Evolutionary conservation across 768 basidiomycete genomes (phyloP), one percentile per base, ranked within the genome.

Genomic region (Tremella fuciformis): DNA sequence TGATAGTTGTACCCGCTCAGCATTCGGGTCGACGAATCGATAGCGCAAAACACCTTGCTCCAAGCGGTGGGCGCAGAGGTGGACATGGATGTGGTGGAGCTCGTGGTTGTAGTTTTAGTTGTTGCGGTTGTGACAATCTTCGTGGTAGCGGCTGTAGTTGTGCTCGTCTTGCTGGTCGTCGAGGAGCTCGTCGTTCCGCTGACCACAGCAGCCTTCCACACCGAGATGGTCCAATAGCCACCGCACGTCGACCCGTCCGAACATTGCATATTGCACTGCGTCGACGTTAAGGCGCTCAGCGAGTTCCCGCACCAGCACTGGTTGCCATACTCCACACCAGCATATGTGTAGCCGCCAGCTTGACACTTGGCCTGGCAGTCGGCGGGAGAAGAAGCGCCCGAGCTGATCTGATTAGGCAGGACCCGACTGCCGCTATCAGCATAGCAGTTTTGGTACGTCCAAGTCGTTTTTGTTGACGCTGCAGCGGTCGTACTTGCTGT

Each of bases 221-320:
- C 29, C 29, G 29, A 34, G 29, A 34, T 34, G 29, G 29, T 34
- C 29, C 29, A 34, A 11, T 34, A 34, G 29, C 29, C 29, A 11
- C 29, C 29, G 29, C 29, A 34, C 6, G 29, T 34, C 29, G 29
- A 34, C 6, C 29, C 29, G 29, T 34, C 29, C 29, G 29, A 34
- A 11, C 29, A 34, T 11, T 34, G 86, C 2, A 34, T 34, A 11
- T 34, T 34, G 29, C 29, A 34, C 11, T 34, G 29, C 29, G 29
- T 34, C 29, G 29, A 34, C 4, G 1, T 73, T 83, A 73, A 71
- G 73, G 38, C 67, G 86, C 88, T 9, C 19, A 76, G 38, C 24
- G 62, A 53, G 50, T 65, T 68, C 6, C 68, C 73, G 58, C 77
- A 78, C 64, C 67, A 76, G 62, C 77, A 78, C 60, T 78, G 64